Evolutionary conservation across 2,329 filamentous ascomycete genomes (phyloP).

Genomic region (Penicillium sp.): DNA sequence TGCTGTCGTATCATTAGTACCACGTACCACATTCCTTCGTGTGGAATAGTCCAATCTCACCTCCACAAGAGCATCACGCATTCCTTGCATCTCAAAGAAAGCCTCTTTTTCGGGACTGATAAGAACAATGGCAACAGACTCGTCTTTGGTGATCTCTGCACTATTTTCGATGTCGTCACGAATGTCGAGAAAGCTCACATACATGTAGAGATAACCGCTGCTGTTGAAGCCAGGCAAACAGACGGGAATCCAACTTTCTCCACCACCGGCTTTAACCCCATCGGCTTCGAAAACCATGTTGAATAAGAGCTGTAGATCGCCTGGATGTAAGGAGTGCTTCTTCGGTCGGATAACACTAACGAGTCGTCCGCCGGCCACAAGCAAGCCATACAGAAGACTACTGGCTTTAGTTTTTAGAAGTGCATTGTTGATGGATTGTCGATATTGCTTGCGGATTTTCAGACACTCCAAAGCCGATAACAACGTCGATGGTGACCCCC

Average conservation of each 20-base stretch:
- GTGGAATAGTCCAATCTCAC: constrained; percentile 34
- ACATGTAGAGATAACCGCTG: constrained; percentile 96
- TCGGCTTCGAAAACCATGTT: constrained; percentile 99
- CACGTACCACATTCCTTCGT: constrained; percentile 26
- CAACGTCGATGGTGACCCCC: constrained; percentile 83
- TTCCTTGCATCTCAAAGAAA: constrained; percentile 82
- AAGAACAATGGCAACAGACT: constrained; percentile 83
- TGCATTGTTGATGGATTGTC: constrained; percentile 80
- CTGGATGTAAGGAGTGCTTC: constrained; percentile 91
- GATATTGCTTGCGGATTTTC: constrained; percentile 84
- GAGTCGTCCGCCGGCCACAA: constrained; percentile 87
- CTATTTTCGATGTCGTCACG: constrained; percentile 49
- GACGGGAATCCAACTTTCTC: constrained; percentile 95
- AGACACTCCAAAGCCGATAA: constrained; percentile 90
- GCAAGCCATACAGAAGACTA: constrained; percentile 84
- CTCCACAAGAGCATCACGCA: constrained; percentile 61
- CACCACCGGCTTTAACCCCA: constrained; percentile 84
- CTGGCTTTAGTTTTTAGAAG: constrained; percentile 76
- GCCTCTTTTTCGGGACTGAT: constrained; percentile 91
- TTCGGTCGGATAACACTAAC: constrained; percentile 94
- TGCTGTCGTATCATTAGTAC: constrained; percentile 48
- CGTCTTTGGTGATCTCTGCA: constrained; percentile 54
- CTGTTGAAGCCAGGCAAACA: constrained; percentile 97
- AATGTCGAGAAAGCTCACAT: constrained; percentile 87
- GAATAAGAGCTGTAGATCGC: constrained; percentile 93